Evolutionary conservation across 2,329 filamentous ascomycete genomes (phyloP), one percentile per base, ranked within the genome.

Genomic region (Aspergillus transmontanensis): DNA sequence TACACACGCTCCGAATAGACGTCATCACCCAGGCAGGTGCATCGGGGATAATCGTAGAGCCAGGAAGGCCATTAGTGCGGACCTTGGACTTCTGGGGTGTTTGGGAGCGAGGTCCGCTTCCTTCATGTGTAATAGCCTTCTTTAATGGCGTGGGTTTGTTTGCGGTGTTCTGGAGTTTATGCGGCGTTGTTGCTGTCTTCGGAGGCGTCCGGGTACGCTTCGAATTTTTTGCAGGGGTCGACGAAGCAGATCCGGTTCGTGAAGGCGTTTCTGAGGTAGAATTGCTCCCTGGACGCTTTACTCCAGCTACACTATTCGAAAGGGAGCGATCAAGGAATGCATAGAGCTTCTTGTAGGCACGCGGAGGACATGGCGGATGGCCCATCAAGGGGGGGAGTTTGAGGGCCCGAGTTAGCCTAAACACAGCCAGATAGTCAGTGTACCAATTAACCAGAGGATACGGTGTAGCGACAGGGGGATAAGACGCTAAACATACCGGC

Each of bases 321-420:
- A 98, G 82, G 46, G 89, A 89, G 60, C 87, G 87, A 69, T 94
- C 90, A 64, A 98, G 87, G 74, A 94, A 93, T 36, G 82, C 82
- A 76, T 94, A 95, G 43, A 98, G 83, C 63, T 92, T 92, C 72
- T 91, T 91, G 82, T 98, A 98, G 58, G 93, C 85, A 60, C 88
- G 86, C 1, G 92, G 93, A 54, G 89, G 89, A 59, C 93, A 90
- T 4, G 93, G 93, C 2, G 93, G 92, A 5, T 88, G 86, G 3
- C 90, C 86, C 66, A 91, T 87, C 62, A 94, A 89, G 1, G 89
- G 86, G 0, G 94, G 93, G 9, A 97, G 87, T 73, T 93, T 87
- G 51, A 96, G 86, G 0, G 83, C 76, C 60, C 89, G 90, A 73
- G 93, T 94, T 45, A 97, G 83, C 59, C 93, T 93, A n/a, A n/a